Evolutionary conservation across 352 stramenopile species (phyloP), one percentile per base, ranked within the genome.

Genomic region (Globisporangium irregulare): DNA sequence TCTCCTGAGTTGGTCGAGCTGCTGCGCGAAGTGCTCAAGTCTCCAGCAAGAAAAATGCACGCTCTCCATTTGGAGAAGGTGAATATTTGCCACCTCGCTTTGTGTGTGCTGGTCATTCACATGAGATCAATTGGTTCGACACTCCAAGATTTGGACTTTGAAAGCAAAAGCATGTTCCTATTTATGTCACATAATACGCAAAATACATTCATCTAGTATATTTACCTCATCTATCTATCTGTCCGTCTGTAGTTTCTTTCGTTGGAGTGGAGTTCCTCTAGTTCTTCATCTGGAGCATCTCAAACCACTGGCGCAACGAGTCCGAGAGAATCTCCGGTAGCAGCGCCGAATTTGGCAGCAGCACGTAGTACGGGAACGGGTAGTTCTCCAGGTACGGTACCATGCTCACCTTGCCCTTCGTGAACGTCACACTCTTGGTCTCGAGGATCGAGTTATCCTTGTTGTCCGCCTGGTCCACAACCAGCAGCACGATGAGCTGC

Each of bases 291-390:
- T 91, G 81, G 10, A 96, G 76, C 82, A 99, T 98, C 86, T 99
- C 98, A 76, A 99, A 99, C 98, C 98, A 99, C 78, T 99, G 98
- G 58, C 97, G 95, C 9, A 99, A 82, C 32, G 96, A 97, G 79
- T 99, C 98, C 20, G 97, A 98, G n/a, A 99, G 83, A 43, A 99
- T 98, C 75, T 99, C 98, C 20, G 98, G 98, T 46, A 99, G 83
- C 69, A 95, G 81, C 29, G 89, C 77, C 50, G 99, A 97, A 64
- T 99, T 95, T 4, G 95, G 91, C 24, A 99, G 79, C 50, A 99
- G 78, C 60, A 99, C 92, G 75, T 99, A 99, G 81, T 99, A 99
- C 58, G 98, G 98, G 83, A 99, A 99, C 48, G 98, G 98, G 74
- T 99, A 99, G 80, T 99, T 98, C 68, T 99, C 98, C 38, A 99